Evolutionary conservation across 306 rosid species (phyloP), one percentile per base, ranked within the genome.

Genomic region (Dalbergia cultrata): DNA sequence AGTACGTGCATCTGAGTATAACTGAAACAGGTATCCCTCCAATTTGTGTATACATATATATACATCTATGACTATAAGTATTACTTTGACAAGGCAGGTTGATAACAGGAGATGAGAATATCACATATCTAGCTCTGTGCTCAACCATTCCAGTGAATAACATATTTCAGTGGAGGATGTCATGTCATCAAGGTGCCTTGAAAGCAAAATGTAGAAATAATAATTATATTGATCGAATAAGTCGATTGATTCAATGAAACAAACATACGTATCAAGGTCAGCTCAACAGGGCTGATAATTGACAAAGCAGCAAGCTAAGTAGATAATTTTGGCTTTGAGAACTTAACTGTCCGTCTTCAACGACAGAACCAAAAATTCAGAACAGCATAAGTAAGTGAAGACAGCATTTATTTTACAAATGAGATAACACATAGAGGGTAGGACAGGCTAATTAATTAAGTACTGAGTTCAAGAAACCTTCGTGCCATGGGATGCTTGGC

Each of bases 401-500:
- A n/a, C 41, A 39, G 39, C 34, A 63, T 76, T 63, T 31, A 26
- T 26, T 26, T 26, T 31, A 49, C 60, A 17, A 76, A 37, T 37
- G 41, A 37, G 31, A 26, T 37, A 37, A 4, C 9, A 9, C 35
- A 31, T 6, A 41, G 43, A 13, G 9, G 31, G 31, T 26, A 35
- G 54, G 71, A 13, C 31, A 26, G 31, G 31, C 31, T 26, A 26
- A 37, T 37, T 5, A 37, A 37, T 16, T 79, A 92, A 17, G 90
- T 86, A 85, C 94, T 90, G 81, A 95, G 94, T 64, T 95, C 26
- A 79, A 95, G 96, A 73, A 93, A 95, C 84, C 88, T 90, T 34
- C 71, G 88, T 3, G 99, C 98, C 97, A 91, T 90, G 34, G 97
- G 99, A 85, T 95, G 99, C 13, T 77, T 82, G 77, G 98, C 98